phyloP scores from a whole-genome alignment of 495 filamentous ascomycete genomes.

The Aspergillus asperescens region DNA sequence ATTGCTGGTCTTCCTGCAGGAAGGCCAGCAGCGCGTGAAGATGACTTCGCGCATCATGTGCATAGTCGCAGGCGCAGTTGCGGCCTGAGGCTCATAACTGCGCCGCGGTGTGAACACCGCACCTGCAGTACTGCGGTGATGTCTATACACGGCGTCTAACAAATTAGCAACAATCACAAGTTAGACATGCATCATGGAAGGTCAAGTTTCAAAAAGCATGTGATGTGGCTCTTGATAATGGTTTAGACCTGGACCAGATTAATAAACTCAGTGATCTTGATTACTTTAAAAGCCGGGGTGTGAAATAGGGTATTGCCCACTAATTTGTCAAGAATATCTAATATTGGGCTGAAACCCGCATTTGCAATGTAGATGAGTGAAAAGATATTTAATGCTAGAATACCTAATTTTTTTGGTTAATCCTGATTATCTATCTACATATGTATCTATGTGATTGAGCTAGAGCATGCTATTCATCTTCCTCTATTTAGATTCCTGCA shows the following conservation, averaged over 20 bases:
- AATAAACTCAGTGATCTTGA: slow-evolving; percentile 16
- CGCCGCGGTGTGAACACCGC: no score
- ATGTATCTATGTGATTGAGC: background rate
- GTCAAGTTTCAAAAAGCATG: slow-evolving; percentile 5
- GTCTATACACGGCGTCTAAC: no score
- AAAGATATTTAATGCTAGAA: background rate
- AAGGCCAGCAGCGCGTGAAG: no score
- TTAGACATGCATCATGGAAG: background rate
- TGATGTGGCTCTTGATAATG: slow-evolving; percentile 18
- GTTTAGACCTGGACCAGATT: slow-evolving; percentile 20
- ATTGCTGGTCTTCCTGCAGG: no score
- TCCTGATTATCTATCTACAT: background rate
- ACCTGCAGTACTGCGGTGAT: no score
- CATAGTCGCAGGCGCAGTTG: no score
- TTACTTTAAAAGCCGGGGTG: slow-evolving; percentile 20
- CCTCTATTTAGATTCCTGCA: slow-evolving; percentile 4
- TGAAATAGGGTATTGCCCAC: slow-evolving; percentile 21
- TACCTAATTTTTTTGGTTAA: background rate
- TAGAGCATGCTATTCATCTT: background rate
- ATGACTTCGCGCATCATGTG: no score
- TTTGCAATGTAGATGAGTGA: background rate
- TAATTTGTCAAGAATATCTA: slow-evolving; percentile 26
- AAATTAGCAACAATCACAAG: background rate
- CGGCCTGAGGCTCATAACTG: no score
- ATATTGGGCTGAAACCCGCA: slow-evolving; percentile 7